Evolutionary conservation across 2,329 filamentous ascomycete species (phyloP), one percentile per base, ranked within the genome.

Genomic region (Rhinocladiella mackenziei): DNA sequence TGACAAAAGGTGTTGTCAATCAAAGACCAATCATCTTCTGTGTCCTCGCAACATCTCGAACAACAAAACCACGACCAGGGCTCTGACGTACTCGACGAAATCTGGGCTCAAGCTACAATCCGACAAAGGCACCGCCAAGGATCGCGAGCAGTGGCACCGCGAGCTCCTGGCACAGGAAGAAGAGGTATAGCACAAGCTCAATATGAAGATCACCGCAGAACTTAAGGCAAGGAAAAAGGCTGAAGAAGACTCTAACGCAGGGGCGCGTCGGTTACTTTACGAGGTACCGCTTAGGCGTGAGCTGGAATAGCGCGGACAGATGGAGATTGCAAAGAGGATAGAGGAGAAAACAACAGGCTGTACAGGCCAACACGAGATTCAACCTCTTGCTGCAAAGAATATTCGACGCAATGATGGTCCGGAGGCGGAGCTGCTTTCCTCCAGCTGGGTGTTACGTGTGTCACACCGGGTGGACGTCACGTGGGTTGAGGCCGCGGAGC

Each of bases 301-400:
- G 31, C 31, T 10, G 10, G 31, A 34, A 7, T 19, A 14, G 31
- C 31, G 14, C 4, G 17, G 17, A 19, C 31, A 34, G 31, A n/a
- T 34, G 31, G 4, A 34, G 31, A 34, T 17, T 34, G 31, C 10
- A 14, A 14, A 10, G 31, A 15, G 7, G 31, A 15, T 34, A 10
- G 30, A 34, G 31, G 31, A 34, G 31, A 14, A 34, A 34, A 19
- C 10, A 4, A 19, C 31, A 34, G 15, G 31, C 31, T 10, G 31
- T 34, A 14, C 31, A 34, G 15, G 10, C 31, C 15, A 70, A 59
- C n/a, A n/a, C n/a, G n/a, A n/a, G n/a, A n/a, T n/a, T n/a, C n/a
- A n/a, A n/a, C n/a, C n/a, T n/a, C n/a, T n/a, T n/a, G n/a, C n/a
- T n/a, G n/a, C n/a, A n/a, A n/a, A n/a, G n/a, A n/a, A n/a, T n/a